Conservation (phyloP, 192 early-diverging fungal species). For the Coemansia sp. region DNA sequence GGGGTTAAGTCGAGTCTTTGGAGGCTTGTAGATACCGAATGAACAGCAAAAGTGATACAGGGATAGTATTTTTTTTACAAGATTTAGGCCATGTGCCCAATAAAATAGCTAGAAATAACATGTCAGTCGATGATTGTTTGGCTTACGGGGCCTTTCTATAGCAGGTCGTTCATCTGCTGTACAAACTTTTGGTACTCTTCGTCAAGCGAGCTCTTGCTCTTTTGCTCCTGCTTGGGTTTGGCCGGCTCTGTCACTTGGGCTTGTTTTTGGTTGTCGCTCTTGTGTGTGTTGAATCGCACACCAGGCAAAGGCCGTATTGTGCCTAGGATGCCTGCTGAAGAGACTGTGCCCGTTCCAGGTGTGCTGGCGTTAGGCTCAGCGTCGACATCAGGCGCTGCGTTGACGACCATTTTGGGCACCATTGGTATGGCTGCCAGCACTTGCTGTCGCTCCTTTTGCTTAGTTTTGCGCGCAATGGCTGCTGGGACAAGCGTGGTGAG, state of each 20-base stretch:
- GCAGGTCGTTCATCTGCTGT: constrained; percentile 53
- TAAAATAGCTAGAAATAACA: not conserved
- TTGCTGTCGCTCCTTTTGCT: constrained; percentile 40
- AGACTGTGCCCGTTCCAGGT: not conserved
- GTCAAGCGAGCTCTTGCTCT: constrained; percentile 31
- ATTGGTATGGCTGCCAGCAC: constrained; percentile 47
- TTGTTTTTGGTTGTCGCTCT: not conserved
- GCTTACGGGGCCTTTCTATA: constrained; percentile 13
- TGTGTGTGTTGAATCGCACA: constrained; percentile 10
- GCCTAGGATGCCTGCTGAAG: constrained; percentile 10
- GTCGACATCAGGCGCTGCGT: constrained; percentile 70
- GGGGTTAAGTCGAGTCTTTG: not conserved
- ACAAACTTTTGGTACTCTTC: constrained; percentile 68
- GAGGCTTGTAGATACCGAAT: not conserved
- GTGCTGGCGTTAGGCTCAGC: constrained; percentile 16
- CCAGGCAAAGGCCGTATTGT: constrained; percentile 5
- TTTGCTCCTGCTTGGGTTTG: constrained; percentile 1
- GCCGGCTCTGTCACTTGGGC: not conserved
- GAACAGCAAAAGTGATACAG: not conserved
- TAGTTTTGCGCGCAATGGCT: constrained; percentile 55
- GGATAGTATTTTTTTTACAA: not conserved
- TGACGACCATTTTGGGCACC: constrained; percentile 59
- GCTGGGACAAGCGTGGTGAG: constrained; percentile 69
- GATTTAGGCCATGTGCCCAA: not conserved
- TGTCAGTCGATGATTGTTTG: not conserved